These are phyloP conservation scores for Phytophthora vignae DNA, from an alignment of 352 stramenopile species.

Conservation along the genomic window DNA sequence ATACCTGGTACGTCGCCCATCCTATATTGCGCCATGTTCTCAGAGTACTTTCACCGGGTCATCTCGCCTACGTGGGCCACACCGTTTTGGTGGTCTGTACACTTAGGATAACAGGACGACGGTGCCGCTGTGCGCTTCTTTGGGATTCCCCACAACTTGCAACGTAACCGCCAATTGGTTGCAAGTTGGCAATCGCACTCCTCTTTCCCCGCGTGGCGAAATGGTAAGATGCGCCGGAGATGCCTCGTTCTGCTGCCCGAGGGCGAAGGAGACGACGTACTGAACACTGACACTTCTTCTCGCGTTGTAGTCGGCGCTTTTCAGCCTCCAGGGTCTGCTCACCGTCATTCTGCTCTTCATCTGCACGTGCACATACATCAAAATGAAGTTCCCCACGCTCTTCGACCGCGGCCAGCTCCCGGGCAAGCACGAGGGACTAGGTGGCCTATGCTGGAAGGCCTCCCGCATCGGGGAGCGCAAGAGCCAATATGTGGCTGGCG, in stretches of 20 bases:
- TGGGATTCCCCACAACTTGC: slow-evolving; percentile 4
- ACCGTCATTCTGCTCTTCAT: slow-evolving; percentile 98
- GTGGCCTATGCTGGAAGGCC: slow-evolving; percentile 93
- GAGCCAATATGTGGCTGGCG: slow-evolving; percentile 88
- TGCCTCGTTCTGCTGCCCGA: background rate
- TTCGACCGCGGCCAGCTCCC: slow-evolving; percentile 92
- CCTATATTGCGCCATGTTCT: background rate
- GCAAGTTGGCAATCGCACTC: background rate
- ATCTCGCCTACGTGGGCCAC: slow-evolving; percentile 20
- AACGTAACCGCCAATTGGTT: background rate
- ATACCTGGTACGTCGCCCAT: slow-evolving; percentile 16
- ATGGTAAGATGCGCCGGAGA: slow-evolving; percentile 33
- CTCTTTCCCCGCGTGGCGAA: slow-evolving; percentile 4
- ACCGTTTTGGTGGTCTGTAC: slow-evolving; percentile 27
- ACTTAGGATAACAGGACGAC: slow-evolving; percentile 3
- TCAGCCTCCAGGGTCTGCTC: slow-evolving; percentile 97
- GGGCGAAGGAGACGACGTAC: background rate
- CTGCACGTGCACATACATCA: slow-evolving; percentile 97
- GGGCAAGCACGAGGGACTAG: slow-evolving; percentile 88
- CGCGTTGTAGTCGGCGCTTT: slow-evolving; percentile 92
- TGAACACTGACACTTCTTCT: slow-evolving; percentile 16
- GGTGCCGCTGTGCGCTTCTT: slow-evolving; percentile 22
- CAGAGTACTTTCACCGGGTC: background rate
- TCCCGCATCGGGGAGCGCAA: slow-evolving; percentile 93
- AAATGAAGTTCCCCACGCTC: slow-evolving; percentile 95